Percentiles rank a stretch among this genome's conserved stretches.
Evolutionary conservation across 225 moss, liverwort and hornwort species (phyloP).

Genomic region (Ulota crispa): DNA sequence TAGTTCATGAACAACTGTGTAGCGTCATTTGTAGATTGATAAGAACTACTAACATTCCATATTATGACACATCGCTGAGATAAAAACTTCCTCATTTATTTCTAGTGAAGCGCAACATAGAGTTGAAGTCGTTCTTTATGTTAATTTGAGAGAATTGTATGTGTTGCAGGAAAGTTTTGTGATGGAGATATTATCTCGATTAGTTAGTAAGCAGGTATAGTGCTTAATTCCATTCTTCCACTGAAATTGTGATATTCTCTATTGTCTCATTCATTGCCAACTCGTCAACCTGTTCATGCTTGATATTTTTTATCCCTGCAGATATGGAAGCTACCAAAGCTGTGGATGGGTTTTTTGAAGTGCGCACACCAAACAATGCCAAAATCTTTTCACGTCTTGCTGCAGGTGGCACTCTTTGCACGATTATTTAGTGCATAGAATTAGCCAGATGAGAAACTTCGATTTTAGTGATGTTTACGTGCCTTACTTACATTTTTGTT

Average conservation of each 20-base stretch:
- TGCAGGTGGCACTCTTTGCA: constrained; percentile 64
- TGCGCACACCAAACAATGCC: constrained; percentile 99
- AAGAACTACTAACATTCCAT: neutral
- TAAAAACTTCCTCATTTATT: neutral
- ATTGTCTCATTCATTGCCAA: neutral
- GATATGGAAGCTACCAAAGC: constrained; percentile 99
- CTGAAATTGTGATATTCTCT: neutral
- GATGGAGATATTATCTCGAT: constrained; percentile 96
- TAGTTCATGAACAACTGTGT: neutral
- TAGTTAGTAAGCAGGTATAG: constrained; percentile 93
- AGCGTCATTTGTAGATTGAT: neutral
- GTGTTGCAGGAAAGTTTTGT: constrained; percentile 90
- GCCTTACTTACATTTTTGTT: neutral
- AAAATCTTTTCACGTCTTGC: constrained; percentile 91
- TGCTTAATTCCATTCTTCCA: neutral
- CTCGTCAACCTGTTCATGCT: constrained; percentile 16
- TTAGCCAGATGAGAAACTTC: neutral
- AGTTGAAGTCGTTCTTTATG: constrained; percentile 5
- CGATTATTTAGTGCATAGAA: neutral
- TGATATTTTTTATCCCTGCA: constrained; percentile 29
- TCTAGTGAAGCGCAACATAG: neutral
- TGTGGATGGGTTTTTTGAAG: constrained; percentile 98
- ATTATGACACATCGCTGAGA: neutral
- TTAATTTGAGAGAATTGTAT: constrained; percentile 12
- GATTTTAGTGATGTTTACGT: neutral